Conservation (phyloP, 139 green algal species). For the Mesotaenium endlicherianum region DNA sequence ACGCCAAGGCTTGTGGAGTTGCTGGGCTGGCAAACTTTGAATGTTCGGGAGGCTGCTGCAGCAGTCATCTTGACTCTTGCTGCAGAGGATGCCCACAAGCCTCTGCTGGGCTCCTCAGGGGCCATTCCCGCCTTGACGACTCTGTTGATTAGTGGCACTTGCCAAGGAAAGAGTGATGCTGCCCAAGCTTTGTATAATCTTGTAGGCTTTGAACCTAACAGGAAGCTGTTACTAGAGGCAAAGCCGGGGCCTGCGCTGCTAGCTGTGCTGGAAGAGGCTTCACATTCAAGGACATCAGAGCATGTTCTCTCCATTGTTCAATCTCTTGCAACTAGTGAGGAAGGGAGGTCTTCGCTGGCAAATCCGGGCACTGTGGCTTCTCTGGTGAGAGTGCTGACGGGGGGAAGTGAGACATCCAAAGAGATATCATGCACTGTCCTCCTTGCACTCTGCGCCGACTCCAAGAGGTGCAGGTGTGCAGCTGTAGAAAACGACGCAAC, state of each 20-base stretch:
- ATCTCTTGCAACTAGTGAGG: background rate
- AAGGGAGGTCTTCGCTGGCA: background rate
- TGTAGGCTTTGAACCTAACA: background rate
- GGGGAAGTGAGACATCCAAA: background rate
- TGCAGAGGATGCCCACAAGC: background rate
- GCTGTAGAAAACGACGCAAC: background rate
- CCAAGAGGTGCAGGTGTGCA: background rate
- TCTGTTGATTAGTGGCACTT: background rate
- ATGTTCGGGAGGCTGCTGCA: background rate
- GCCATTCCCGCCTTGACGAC: background rate
- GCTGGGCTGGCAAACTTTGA: background rate
- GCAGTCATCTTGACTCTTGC: slow-evolving; percentile 1
- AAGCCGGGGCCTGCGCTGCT: background rate
- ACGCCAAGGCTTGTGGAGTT: background rate
- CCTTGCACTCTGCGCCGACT: background rate
- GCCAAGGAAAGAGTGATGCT: background rate
- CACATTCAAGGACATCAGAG: background rate
- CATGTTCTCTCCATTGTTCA: background rate
- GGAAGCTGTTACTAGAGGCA: background rate
- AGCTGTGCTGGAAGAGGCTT: background rate
- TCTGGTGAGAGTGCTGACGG: background rate
- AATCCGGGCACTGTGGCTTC: background rate
- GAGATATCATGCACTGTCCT: background rate
- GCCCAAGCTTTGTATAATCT: slow-evolving; percentile 1
- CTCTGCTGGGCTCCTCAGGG: background rate